phyloP scores from a whole-genome alignment of 257 asterid genomes.

The Nicotiana attenuata region DNA sequence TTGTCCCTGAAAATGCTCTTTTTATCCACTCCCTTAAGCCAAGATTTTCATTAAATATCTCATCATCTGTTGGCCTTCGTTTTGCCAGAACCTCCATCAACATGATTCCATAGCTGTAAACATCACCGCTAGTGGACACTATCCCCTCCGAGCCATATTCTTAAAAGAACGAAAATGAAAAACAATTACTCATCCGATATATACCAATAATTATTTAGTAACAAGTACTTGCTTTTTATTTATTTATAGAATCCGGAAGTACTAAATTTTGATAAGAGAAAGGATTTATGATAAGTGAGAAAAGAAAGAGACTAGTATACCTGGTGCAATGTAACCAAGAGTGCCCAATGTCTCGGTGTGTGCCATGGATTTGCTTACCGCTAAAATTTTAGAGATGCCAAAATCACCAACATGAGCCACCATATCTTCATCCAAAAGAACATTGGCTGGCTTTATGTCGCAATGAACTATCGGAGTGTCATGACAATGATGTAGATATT shows the following conservation, averaged over 20 bases:
- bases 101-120: conserved; percentile 32
- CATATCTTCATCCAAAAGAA: conserved; percentile 30
- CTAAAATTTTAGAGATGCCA: neutral
- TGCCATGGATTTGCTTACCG: neutral
- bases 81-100: conserved; percentile 25
- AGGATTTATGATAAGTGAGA: neutral
- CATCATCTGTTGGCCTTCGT: conserved; percentile 24
- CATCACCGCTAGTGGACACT: conserved; percentile 27
- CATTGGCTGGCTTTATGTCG: too few species aligned
- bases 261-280: neutral
- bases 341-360: conserved; percentile 29
- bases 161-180: neutral
- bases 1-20: neutral
- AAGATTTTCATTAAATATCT: conserved; percentile 20
- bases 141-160: conserved; percentile 32
- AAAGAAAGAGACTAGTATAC: neutral
- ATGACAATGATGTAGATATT: too few species aligned
- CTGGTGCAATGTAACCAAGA: conserved; percentile 3
- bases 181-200: neutral
- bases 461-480: too few species aligned
- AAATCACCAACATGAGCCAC: neutral
- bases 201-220: neutral
- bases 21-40: conserved; percentile 27
- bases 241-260: neutral
- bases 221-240: neutral